phyloP scores from a whole-genome alignment of 768 basidiomycete species.

The Amanita subjunquillea region DNA sequence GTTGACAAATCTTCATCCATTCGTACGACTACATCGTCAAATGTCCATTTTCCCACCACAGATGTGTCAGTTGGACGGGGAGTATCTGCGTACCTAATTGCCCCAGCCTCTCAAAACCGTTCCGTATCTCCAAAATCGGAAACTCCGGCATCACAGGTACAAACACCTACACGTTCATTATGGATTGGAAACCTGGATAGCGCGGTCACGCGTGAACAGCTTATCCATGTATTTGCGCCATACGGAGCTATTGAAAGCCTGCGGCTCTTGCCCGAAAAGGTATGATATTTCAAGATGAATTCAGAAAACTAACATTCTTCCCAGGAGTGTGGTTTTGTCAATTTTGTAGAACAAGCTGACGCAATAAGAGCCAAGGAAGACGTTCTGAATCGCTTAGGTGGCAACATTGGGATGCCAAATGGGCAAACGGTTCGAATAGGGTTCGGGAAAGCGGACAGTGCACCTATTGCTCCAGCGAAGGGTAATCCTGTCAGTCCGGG shows the following conservation, averaged over 20 bases:
- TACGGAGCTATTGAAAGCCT: conserved; percentile 97
- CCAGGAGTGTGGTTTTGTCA: conserved; percentile 98
- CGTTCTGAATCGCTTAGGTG: conserved; percentile 89
- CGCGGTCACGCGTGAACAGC: conserved; percentile 87
- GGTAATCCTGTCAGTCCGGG: conserved; percentile 56
- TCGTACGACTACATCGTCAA: conserved; percentile 37
- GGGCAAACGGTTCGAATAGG: conserved; percentile 96
- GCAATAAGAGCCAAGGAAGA: conserved; percentile 98
- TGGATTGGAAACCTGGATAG: conserved; percentile 99
- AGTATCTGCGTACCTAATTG: conserved; percentile 54
- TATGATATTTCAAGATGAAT: conserved; percentile 19
- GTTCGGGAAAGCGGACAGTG: conserved; percentile 96
- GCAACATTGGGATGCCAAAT: conserved; percentile 89
- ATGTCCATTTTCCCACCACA: conserved; percentile 63
- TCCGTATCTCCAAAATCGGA: conserved; percentile 82
- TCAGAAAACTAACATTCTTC: conserved; percentile 2
- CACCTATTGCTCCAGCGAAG: conserved; percentile 83
- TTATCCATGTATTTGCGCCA: conserved; percentile 90
- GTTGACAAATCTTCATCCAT: conserved; percentile 39
- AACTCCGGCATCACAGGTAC: conserved; percentile 59
- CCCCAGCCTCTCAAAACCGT: conserved; percentile 59
- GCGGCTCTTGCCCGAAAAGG: conserved; percentile 94
- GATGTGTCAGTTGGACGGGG: conserved; percentile 44
- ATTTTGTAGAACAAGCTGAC: conserved; percentile 92
- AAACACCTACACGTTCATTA: conserved; percentile 89